Conservation (phyloP, 768 basidiomycete genomes). For the Crassisporium funariophilum region DNA sequence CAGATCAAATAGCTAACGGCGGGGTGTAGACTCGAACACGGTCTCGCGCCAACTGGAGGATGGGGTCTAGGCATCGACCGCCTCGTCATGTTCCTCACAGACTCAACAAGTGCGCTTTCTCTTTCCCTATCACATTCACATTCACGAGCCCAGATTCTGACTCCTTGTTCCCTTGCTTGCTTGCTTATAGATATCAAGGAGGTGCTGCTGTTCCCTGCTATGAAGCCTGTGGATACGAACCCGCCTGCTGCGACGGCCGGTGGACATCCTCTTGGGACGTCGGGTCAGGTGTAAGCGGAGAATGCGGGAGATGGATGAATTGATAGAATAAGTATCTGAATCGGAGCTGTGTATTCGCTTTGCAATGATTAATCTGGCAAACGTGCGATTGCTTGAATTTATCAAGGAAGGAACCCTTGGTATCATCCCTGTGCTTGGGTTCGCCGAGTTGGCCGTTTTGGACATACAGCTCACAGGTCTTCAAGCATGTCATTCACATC, state of each 20-base stretch:
- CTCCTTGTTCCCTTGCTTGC: not conserved
- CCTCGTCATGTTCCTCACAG: conserved; percentile 97
- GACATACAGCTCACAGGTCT: too few relatives aligned
- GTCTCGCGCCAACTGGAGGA: conserved; percentile 95
- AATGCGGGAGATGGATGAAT: too few relatives aligned
- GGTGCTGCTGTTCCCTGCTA: conserved; percentile 94
- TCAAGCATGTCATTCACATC: too few relatives aligned
- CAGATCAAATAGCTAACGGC: conserved; percentile 8
- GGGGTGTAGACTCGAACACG: conserved; percentile 81
- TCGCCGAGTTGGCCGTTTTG: too few relatives aligned
- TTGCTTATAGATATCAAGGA: conserved; percentile 84
- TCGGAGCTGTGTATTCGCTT: too few relatives aligned
- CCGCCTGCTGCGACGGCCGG: conserved; percentile 25
- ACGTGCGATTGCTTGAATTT: too few relatives aligned
- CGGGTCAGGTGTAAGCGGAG: conserved; percentile 36
- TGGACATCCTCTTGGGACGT: conserved; percentile 30
- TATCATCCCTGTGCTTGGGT: too few relatives aligned
- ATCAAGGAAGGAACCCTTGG: too few relatives aligned
- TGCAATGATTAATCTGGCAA: too few relatives aligned
- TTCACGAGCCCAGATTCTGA: too few relatives aligned
- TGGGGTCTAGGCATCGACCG: conserved; percentile 97
- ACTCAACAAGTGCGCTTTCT: conserved; percentile 77
- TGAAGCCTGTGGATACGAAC: conserved; percentile 77
- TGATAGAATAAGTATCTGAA: too few relatives aligned
- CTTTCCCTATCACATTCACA: too few relatives aligned